Conservation (phyloP, 2,329 filamentous ascomycete species). For the Sporothrix variecibatus region DNA sequence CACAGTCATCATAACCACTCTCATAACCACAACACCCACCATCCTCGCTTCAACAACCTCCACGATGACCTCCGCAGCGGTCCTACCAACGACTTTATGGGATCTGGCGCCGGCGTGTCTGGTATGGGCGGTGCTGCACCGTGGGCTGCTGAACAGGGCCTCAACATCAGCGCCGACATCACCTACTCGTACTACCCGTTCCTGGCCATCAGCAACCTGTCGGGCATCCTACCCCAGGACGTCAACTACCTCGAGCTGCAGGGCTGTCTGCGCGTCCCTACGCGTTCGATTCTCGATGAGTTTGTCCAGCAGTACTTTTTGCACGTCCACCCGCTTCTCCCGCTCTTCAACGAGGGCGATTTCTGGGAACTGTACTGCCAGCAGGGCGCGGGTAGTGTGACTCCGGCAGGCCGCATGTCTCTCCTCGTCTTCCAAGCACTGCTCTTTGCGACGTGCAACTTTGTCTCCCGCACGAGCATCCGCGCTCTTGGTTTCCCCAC, state of each 20-base stretch:
- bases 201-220: constrained; percentile 42
- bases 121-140: neutral
- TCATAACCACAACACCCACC: neutral
- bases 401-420: constrained; percentile 38
- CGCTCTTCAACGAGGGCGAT: constrained; percentile 48
- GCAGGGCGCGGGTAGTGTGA: constrained; percentile 27
- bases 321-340: constrained; percentile 49
- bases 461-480: constrained; percentile 29
- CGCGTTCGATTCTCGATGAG: constrained; percentile 45
- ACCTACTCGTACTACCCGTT: constrained; percentile 49
- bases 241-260: constrained; percentile 50
- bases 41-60: constrained; percentile 15
- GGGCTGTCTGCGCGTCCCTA: constrained; percentile 49
- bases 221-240: constrained; percentile 47
- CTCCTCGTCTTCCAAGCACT: constrained; percentile 51
- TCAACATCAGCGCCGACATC: constrained; percentile 27
- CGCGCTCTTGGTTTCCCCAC: constrained; percentile 29
- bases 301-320: constrained; percentile 53
- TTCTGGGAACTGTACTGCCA: constrained; percentile 50
- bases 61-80: constrained; percentile 12
- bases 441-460: constrained; percentile 39
- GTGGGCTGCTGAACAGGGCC: constrained; percentile 23
- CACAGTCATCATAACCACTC: neutral
- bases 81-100: neutral
- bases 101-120: neutral